These are phyloP conservation scores for Chloromonas sp. DNA, from an alignment of 163 green algal species.

Conservation along the genomic window DNA sequence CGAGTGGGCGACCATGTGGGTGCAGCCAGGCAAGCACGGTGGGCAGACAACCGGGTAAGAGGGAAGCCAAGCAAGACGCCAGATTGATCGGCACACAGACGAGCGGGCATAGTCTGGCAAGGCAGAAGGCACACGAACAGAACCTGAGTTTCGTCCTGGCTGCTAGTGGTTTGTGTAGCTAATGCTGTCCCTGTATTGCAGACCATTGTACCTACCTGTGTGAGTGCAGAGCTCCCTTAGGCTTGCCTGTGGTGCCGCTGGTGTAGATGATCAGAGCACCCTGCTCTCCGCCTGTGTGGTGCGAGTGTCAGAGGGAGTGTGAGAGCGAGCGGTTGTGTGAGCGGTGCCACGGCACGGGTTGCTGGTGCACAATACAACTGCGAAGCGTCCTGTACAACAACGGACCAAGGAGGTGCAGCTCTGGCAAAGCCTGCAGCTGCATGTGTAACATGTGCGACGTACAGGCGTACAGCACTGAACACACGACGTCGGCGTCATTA, in stretches of 20 bases:
- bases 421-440: slow-evolving; percentile 24
- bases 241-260: slow-evolving; percentile 86
- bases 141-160: too few relatives aligned
- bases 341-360: background rate
- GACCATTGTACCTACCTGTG: slow-evolving; percentile 32
- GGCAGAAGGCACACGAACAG: too few relatives aligned
- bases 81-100: too few relatives aligned
- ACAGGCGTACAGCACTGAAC: too few relatives aligned
- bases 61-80: too few relatives aligned
- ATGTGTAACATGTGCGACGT: too few relatives aligned
- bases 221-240: slow-evolving; percentile 80
- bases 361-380: background rate
- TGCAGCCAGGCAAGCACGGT: too few relatives aligned
- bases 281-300: background rate
- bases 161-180: background rate
- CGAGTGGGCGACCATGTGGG: too few relatives aligned
- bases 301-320: background rate
- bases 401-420: background rate
- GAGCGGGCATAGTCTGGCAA: too few relatives aligned
- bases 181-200: background rate
- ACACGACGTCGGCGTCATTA: too few relatives aligned
- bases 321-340: background rate
- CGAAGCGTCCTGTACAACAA: too few relatives aligned
- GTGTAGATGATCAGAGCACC: slow-evolving; percentile 95
- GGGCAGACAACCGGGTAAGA: too few relatives aligned